A percentile compares a stretch with the other conserved stretches of the same genome.
These are phyloP conservation scores for Pseudonitzschia pungens DNA, from an alignment of 108 stramenopile species.

Conservation along the genomic window DNA sequence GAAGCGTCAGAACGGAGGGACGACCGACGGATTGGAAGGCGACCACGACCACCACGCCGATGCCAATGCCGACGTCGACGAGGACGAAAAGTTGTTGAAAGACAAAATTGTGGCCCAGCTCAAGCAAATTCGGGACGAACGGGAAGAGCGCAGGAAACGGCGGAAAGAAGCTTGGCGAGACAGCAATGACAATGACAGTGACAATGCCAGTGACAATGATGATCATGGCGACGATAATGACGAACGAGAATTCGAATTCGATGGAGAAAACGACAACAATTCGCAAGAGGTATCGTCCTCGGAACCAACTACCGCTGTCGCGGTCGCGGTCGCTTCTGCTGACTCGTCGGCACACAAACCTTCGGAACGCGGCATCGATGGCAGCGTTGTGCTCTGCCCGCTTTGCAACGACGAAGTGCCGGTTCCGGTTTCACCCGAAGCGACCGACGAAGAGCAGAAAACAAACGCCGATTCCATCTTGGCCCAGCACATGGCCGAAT, in stretches of 20 bases:
- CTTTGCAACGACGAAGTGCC: slow-evolving; percentile 31
- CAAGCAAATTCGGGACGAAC: slow-evolving; percentile 27
- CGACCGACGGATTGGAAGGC: not conserved
- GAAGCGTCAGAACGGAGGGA: not conserved
- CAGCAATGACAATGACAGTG: not conserved
- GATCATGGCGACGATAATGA: slow-evolving; percentile 3
- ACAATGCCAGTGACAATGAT: slow-evolving; percentile 1
- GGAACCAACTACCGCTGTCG: slow-evolving; percentile 6
- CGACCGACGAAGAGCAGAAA: not conserved
- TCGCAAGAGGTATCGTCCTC: not conserved
- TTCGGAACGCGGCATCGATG: not conserved
- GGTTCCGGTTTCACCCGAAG: slow-evolving; percentile 25
- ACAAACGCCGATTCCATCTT: slow-evolving; percentile 33
- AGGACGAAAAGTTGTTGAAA: slow-evolving; percentile 8
- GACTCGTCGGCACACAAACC: not conserved
- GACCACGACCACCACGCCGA: slow-evolving; percentile 16
- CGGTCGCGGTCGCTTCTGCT: not conserved
- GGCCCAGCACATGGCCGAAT: slow-evolving; percentile 41
- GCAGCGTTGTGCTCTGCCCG: slow-evolving; percentile 20
- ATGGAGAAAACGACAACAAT: not conserved
- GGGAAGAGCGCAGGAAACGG: slow-evolving; percentile 25
- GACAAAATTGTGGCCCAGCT: not conserved
- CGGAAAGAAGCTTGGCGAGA: slow-evolving; percentile 14
- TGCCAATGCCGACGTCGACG: not conserved
- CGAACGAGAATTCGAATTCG: slow-evolving; percentile 21